Conservation (phyloP, 129 eudicot genomes). For the Mikania micrantha region DNA sequence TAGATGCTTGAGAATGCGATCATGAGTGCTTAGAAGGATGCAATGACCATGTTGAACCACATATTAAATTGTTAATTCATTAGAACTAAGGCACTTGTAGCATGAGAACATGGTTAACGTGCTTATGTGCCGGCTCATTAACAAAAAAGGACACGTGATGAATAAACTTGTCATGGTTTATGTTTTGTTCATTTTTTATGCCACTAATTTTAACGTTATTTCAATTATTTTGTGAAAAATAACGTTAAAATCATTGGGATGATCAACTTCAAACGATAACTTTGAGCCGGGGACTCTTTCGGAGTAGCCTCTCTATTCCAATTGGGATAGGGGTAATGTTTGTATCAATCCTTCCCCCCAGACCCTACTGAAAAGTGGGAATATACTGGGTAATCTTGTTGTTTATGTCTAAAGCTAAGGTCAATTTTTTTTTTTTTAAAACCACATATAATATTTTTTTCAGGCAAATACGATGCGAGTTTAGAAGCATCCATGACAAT, state of each 20-base stretch:
- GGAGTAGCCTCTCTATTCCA: too few species aligned
- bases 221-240: too few species aligned
- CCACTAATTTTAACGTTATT: not conserved
- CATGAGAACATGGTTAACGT: not conserved
- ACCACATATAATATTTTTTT: not conserved
- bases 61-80: not conserved
- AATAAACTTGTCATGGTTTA: not conserved
- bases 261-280: too few species aligned
- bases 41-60: not conserved
- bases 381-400: too few species aligned
- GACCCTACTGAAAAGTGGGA: too few species aligned
- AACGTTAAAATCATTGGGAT: too few species aligned
- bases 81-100: not conserved
- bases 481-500: too few species aligned
- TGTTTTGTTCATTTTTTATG: not conserved
- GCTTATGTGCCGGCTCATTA: too few species aligned
- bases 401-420: not conserved
- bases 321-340: too few species aligned
- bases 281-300: too few species aligned
- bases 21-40: not conserved
- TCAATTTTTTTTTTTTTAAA: not conserved
- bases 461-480: not conserved
- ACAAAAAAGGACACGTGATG: not conserved
- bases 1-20: not conserved
- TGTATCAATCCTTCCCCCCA: too few species aligned